Conservation (phyloP, 495 filamentous ascomycete genomes). For the Aspergillus homomorphus region DNA sequence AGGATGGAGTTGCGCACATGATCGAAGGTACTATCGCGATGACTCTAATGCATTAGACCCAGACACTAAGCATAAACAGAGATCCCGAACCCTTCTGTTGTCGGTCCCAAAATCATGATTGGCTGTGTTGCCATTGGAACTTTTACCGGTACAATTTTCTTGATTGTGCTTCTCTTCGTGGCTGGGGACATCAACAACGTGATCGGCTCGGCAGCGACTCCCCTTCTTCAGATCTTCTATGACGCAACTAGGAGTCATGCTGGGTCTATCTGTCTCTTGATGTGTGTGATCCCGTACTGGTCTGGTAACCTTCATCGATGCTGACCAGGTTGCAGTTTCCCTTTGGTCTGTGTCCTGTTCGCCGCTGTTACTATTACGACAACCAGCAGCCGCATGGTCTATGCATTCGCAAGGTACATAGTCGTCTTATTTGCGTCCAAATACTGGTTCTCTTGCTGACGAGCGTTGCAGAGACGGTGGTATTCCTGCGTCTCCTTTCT, state of each 20-base stretch:
- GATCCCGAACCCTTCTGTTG: slow-evolving; percentile 64
- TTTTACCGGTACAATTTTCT: slow-evolving; percentile 65
- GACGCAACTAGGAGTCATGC: slow-evolving; percentile 64
- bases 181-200: slow-evolving; percentile 56
- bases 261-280: slow-evolving; percentile 64
- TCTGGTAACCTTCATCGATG: not conserved
- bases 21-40: slow-evolving; percentile 35
- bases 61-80: slow-evolving; percentile 34
- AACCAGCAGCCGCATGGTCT: slow-evolving; percentile 73
- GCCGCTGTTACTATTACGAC: slow-evolving; percentile 71
- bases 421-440: not conserved
- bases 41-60: not conserved
- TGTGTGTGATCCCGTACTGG: slow-evolving; percentile 39
- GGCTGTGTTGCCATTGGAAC: slow-evolving; percentile 66
- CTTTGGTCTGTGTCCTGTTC: slow-evolving; percentile 69
- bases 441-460: no score
- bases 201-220: slow-evolving; percentile 59
- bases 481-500: slow-evolving; percentile 61
- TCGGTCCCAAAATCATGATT: slow-evolving; percentile 72
- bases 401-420: slow-evolving; percentile 60
- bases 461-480: slow-evolving; percentile 56
- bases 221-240: slow-evolving; percentile 67
- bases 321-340: slow-evolving; percentile 49
- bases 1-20: slow-evolving; percentile 56
- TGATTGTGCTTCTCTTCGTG: slow-evolving; percentile 64